phyloP scores from a whole-genome alignment of 257 asterid species.

The Solanum sitiens region DNA sequence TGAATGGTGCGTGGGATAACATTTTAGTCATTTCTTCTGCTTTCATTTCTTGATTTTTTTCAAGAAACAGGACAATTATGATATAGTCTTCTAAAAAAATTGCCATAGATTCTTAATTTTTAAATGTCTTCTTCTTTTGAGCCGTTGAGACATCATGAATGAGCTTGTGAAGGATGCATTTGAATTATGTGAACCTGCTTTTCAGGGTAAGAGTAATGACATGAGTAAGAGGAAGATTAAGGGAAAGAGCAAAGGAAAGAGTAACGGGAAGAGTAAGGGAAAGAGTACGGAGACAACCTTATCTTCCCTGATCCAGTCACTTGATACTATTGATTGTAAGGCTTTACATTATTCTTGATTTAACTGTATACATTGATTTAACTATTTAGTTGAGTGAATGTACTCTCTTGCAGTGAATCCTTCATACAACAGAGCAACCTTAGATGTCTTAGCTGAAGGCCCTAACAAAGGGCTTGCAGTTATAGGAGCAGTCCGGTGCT shows the following conservation, averaged over 20 bases:
- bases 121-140: background rate
- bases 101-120: background rate
- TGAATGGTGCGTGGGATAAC: background rate
- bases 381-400: background rate
- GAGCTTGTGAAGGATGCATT: background rate
- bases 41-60: background rate
- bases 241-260: conserved; percentile 23
- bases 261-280: background rate
- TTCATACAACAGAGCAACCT: conserved; percentile 25
- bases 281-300: background rate
- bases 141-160: background rate
- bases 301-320: background rate
- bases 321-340: background rate
- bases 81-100: background rate
- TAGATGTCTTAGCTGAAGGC: no score
- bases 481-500: conserved; percentile 52
- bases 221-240: background rate
- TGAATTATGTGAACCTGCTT: conserved; percentile 5
- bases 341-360: background rate
- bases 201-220: conserved; percentile 18
- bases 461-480: conserved; percentile 58
- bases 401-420: conserved; percentile 36
- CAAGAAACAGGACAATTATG: background rate
- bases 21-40: background rate
- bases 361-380: background rate